These are phyloP conservation scores for Metarhizium anisopliae DNA, from an alignment of 2,329 filamentous ascomycete species.

Conservation along the genomic window DNA sequence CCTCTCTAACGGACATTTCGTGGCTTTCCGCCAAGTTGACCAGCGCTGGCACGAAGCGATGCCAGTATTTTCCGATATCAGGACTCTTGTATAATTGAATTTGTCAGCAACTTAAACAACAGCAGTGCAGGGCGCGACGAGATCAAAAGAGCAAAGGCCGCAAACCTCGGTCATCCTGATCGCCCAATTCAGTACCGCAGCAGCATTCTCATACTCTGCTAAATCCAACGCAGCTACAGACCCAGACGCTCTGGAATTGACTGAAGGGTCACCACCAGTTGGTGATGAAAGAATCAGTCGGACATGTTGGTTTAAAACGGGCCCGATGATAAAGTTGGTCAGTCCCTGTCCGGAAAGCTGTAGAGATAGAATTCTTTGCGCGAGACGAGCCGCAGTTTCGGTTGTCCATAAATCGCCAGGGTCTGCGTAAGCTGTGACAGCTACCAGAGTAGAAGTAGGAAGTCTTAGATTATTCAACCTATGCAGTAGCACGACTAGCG, in stretches of 20 bases:
- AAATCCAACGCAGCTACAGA: background rate
- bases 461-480: background rate
- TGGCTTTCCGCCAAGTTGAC: slow-evolving; percentile 60
- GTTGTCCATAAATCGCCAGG: slow-evolving; percentile 30
- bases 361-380: slow-evolving; percentile 22
- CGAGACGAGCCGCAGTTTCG: slow-evolving; percentile 16
- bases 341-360: slow-evolving; percentile 13
- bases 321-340: slow-evolving; percentile 37
- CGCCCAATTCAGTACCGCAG: slow-evolving; percentile 6
- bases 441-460: slow-evolving; percentile 18
- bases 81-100: slow-evolving; percentile 1
- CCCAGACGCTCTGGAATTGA: background rate
- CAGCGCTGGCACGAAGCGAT: slow-evolving; percentile 59
- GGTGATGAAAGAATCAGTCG: slow-evolving; percentile 22
- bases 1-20: slow-evolving; percentile 39
- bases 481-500: slow-evolving; percentile 17
- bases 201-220: background rate
- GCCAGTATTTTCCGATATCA: slow-evolving; percentile 42
- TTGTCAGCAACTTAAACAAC: background rate
- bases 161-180: slow-evolving; percentile 7
- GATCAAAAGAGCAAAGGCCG: background rate
- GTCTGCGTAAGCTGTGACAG: slow-evolving; percentile 23
- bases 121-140: background rate
- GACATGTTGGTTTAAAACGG: slow-evolving; percentile 53
- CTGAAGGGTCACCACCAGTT: background rate